phyloP scores from a whole-genome alignment of 1,284 basidiomycete genomes.

The Pseudozyma thailandica region DNA sequence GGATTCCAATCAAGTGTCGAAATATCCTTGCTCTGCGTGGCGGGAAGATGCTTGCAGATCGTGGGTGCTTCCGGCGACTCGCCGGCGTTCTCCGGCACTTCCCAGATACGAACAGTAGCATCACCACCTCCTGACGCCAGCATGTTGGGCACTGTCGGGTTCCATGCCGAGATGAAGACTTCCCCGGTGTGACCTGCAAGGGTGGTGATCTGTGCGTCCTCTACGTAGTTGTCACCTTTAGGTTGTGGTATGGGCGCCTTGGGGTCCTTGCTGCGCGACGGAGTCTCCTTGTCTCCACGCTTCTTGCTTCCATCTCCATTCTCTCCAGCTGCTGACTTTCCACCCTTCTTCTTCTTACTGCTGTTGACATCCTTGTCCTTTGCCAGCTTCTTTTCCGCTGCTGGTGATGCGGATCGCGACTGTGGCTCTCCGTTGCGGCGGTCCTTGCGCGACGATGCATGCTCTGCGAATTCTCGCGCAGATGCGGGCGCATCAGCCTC shows the following conservation, averaged over 20 bases:
- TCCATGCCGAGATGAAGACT: constrained; percentile 67
- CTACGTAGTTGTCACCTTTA: constrained; percentile 39
- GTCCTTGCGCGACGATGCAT: constrained; percentile 19
- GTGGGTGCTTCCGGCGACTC: constrained; percentile 49
- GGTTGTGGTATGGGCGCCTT: constrained; percentile 45
- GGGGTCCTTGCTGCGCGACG: constrained; percentile 28
- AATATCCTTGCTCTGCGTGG: constrained; percentile 65
- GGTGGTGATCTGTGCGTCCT: constrained; percentile 46
- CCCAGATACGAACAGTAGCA: constrained; percentile 68
- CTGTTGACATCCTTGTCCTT: constrained; percentile 33
- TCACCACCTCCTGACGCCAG: constrained; percentile 66
- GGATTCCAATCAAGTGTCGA: constrained; percentile 67
- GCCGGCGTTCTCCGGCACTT: constrained; percentile 51
- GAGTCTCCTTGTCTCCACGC: constrained; percentile 31
- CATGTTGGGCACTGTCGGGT: constrained; percentile 65
- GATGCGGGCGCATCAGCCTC: constrained; percentile 13
- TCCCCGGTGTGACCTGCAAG: constrained; percentile 63
- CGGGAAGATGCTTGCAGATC: constrained; percentile 67
- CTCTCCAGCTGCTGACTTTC: constrained; percentile 39
- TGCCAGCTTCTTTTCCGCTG: constrained; percentile 23
- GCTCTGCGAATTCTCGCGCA: constrained; percentile 11
- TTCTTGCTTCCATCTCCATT: constrained; percentile 46
- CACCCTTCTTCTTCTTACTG: constrained; percentile 55
- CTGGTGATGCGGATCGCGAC: constrained; percentile 38
- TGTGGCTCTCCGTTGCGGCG: constrained; percentile 22